Evolutionary conservation across 2,329 filamentous ascomycete genomes (phyloP), one percentile per base, ranked within the genome.

Genomic region (Hypoxylon sp.): DNA sequence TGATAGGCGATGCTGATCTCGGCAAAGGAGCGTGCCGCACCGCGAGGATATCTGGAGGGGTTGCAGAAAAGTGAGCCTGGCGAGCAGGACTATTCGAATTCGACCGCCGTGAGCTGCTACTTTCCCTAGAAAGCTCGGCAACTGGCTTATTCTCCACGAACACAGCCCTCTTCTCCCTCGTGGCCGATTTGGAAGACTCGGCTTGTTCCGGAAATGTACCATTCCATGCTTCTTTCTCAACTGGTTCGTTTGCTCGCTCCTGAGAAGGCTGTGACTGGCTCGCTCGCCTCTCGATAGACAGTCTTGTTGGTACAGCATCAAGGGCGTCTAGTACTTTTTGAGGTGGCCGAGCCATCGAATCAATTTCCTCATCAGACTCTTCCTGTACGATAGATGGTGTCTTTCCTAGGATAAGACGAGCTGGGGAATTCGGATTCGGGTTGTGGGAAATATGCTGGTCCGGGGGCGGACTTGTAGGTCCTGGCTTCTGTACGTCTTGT

Each of bases 1-100:
- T 94, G 41, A 86, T 86, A 8, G 90, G 90, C 0, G 90, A 92
- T 9, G 89, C 77, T 4, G 89, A 91, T 43, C 90, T 82, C 24
- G 85, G 79, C 18, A 88, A 87, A 4, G 90, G 90, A 50, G 86
- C 82, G 69, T 93, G 89, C 61, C 81, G 86, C 23, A 88, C 78
- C 1, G 81, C 75, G 10, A 86, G 71, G 37, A 77, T 81, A 27
- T 85, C 81, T 13, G 84, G 78, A 35, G 68, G 66, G 6, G 81
- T 79, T 8, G 81, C 70, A 1, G 85, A 85, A 71, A 92, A 92
- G 66, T 85, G 88, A 10, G 89, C 85, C 24, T 82, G 85, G 27
- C 89, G 83, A 20, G 79, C 81, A n/a, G 89, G 88, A 64, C 88
- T 92, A 63, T 77, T 78, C 1, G 83, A 85, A 18, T 73, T 74